phyloP scores from a whole-genome alignment of 106 monocot genomes.

The Chionographis japonica region DNA sequence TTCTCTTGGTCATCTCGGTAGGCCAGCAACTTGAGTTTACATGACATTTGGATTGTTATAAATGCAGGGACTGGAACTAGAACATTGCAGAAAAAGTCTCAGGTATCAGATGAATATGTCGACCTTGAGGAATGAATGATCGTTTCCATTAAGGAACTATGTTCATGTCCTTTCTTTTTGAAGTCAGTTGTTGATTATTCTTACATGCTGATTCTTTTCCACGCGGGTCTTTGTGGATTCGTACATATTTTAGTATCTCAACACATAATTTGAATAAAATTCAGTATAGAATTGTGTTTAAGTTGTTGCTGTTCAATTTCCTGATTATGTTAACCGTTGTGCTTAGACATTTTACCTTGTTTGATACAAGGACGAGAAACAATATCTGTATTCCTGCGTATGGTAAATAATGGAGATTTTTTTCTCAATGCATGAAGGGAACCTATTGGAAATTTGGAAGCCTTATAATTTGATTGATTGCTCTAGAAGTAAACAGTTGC shows the following conservation, averaged over 20 bases:
- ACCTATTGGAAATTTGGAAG: too few species aligned
- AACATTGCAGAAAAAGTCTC: neutral
- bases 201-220: neutral
- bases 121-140: neutral
- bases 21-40: neutral
- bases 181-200: neutral
- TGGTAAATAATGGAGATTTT: too few species aligned
- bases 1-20: neutral
- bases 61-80: neutral
- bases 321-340: too few species aligned
- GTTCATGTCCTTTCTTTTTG: neutral
- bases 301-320: too few species aligned
- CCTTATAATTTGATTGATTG: too few species aligned
- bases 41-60: neutral
- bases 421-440: too few species aligned
- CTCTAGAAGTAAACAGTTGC: too few species aligned
- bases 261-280: neutral
- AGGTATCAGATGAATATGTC: neutral
- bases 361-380: too few species aligned
- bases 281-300: too few species aligned
- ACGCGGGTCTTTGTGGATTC: accelerated
- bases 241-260: neutral
- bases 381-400: too few species aligned
- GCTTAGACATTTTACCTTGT: too few species aligned
- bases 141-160: neutral